Evolutionary conservation across 2,329 filamentous ascomycete genomes (phyloP), one percentile per base, ranked within the genome.

Genomic region (Apiospora malaysiana): DNA sequence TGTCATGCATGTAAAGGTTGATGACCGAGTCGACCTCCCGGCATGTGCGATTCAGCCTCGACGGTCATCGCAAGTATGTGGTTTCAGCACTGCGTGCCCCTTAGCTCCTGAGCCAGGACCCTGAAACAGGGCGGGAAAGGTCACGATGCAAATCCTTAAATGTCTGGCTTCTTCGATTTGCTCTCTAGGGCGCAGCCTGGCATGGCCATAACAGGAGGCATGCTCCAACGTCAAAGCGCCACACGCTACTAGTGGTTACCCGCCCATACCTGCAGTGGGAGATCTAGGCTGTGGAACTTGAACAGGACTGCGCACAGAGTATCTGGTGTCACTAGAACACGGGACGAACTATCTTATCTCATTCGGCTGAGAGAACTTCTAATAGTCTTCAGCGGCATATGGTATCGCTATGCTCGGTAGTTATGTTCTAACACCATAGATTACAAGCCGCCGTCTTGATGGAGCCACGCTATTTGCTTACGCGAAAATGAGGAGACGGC

Each of bases 201-300:
- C 18, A 63, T 63, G 56, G 32, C 32, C 12, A 63, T 18, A 63
- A 63, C 56, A 63, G 56, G 56, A 63, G 56, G 10, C 56, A 40
- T 63, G 56, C 56, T n/a, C 56, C 56, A 63, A 63, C 21, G 56
- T 63, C 56, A 63, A 63, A 63, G 56, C 56, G 56, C 56, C 21
- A 21, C 9, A 37, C 56, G 18, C 56, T 63, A 63, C n/a, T 32
- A 63, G 32, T 40, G 56, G 56, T 18, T 63, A 40, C 21, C 32
- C 56, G 56, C 27, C 21, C 18, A 40, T 23, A 18, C 32, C 14
- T 63, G 18, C 56, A 14, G 21, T 40, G 56, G 32, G n/a, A 63
- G 56, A 21, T 40, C 21, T 18, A 40, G 32, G 32, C 27, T 63
- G 56, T 40, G 56, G 32, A 40, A 63, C 56, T n/a, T 63, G 56